Evolutionary conservation across 2,329 filamentous ascomycete genomes (phyloP), one percentile per base, ranked within the genome.

Genomic region (Monosporascus sp.): DNA sequence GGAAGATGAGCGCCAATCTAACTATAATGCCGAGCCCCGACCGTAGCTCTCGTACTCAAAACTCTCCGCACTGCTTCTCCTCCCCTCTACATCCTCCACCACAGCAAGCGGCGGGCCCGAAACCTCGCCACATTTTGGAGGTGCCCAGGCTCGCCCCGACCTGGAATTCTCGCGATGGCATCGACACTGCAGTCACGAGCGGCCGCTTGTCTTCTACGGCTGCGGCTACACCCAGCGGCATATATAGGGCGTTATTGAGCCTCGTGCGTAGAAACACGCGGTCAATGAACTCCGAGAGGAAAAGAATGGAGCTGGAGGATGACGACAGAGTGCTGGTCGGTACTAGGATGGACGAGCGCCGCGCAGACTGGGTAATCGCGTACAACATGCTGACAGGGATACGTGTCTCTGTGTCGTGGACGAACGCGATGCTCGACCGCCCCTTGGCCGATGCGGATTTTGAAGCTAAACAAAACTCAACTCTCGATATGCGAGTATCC

Each of bases 341-440:
- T 55, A 99, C 91, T 54, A 97, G 97, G 74, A 93, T 99, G 50
- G 94, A 99, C 68, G 92, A 97, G 75, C 89, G 90, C 65, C 94
- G 99, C 70, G 89, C 91, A 61, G 97, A 97, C 71, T 99, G 89
- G 86, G 91, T 95, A 45, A 97, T 91, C 2, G 94, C 94, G 54
- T 99, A 99, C 77, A 99, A 99, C 73, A 99, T 99, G 94, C 81
- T 99, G 74, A 99, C 94, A 40, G 94, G 94, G 58, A 99, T 99
- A 68, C 92, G 94, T 52, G 96, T 97, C 65, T 92, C 91, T 45
- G 94, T 99, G 26, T 97, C 92, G 58, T 82, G 94, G 64, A 96
- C 92, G 53, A 97, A 99, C 68, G 94, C 94, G 44, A 99, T 99
- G 74, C 83, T 97, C 70, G 91, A 97, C 71, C 86, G 93, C 52